Conservation (phyloP, 2,329 filamentous ascomycete species). For the Pseudovirgaria hyperparasitica region DNA sequence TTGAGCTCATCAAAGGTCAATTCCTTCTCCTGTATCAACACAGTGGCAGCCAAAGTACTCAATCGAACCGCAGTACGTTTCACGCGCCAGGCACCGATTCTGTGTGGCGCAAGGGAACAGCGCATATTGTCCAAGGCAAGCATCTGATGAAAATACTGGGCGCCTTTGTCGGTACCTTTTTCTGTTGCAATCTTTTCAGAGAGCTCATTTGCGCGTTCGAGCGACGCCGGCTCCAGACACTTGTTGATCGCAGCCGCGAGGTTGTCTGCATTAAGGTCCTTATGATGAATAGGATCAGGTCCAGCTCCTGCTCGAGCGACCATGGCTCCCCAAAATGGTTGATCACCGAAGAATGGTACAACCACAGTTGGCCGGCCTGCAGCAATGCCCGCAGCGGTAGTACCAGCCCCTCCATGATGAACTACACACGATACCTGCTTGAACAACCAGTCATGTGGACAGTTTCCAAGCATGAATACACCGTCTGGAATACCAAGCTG, state of each 20-base stretch:
- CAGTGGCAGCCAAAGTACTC: slow-evolving; percentile 24
- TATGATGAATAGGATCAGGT: slow-evolving; percentile 25
- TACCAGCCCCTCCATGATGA: slow-evolving; percentile 80
- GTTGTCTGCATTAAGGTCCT: slow-evolving; percentile 25
- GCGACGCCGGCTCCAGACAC: slow-evolving; percentile 22
- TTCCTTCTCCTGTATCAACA: slow-evolving; percentile 23
- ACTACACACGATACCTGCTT: slow-evolving; percentile 68
- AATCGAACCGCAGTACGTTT: slow-evolving; percentile 23
- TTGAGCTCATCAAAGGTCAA: slow-evolving; percentile 24
- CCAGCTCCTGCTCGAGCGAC: slow-evolving; percentile 27
- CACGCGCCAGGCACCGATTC: slow-evolving; percentile 25
- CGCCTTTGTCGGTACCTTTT: slow-evolving; percentile 22
- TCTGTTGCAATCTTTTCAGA: slow-evolving; percentile 24
- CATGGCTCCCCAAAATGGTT: slow-evolving; percentile 30
- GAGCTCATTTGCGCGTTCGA: slow-evolving; percentile 23
- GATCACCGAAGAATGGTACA: slow-evolving; percentile 57
- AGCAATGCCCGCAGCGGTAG: slow-evolving; percentile 74
- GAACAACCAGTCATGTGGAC: slow-evolving; percentile 84
- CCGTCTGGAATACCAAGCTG: slow-evolving; percentile 51
- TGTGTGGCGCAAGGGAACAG: slow-evolving; percentile 19
- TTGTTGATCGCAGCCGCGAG: slow-evolving; percentile 25
- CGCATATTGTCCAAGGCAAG: slow-evolving; percentile 24
- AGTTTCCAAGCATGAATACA: slow-evolving; percentile 74
- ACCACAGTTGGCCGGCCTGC: slow-evolving; percentile 70
- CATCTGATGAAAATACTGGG: slow-evolving; percentile 25